Evolutionary conservation across 2,329 filamentous ascomycete genomes (phyloP), one percentile per base, ranked within the genome.

Genomic region (Colletotrichum phormii): DNA sequence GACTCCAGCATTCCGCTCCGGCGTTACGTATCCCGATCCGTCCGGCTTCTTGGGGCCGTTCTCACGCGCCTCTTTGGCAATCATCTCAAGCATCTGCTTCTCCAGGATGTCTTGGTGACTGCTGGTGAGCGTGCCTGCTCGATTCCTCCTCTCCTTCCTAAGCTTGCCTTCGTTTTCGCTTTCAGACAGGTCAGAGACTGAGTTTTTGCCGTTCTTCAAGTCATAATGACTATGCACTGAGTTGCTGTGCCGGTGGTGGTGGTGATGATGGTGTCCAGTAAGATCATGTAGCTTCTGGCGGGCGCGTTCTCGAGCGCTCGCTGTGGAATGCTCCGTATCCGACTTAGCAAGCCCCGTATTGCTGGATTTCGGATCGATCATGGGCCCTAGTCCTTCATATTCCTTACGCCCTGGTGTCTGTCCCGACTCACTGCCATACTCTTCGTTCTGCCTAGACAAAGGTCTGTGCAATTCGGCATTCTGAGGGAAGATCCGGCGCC

Each of bases 401-500:
- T 72, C 66, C 6, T 29, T 70, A 12, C 66, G 60, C 4, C 54
- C 51, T 11, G 69, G 33, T 5, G 58, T 59, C 15, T 64, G 69
- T n/a, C 70, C 61, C 4, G 57, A 66, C 18, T 72, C 70, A 24
- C 66, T 70, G 12, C 66, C 70, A 22, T 72, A 8, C n/a, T 73
- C 79, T 15, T 75, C 77, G 0, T 76, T 76, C 18, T 79, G 78
- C 18, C 75, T 75, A 0, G 81, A 81, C 22, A 77, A 33, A 2
- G 81, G 79, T 53, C 78, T 78, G 62, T 79, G 77, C 0, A 77
- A 46, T 7, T 76, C 76, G 0, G 76, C 76, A 6, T 77, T 76
- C 26, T 83, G 82, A 1, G 90, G 87, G 74, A 94, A 97, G 15
- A 98, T 90, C 70, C 89, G 92, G 60, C 89, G 88, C 78, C 95